These are phyloP conservation scores for Cryptosporidium ryanae DNA, from an alignment of 169 alveolate genomes.

Conservation along the genomic window DNA sequence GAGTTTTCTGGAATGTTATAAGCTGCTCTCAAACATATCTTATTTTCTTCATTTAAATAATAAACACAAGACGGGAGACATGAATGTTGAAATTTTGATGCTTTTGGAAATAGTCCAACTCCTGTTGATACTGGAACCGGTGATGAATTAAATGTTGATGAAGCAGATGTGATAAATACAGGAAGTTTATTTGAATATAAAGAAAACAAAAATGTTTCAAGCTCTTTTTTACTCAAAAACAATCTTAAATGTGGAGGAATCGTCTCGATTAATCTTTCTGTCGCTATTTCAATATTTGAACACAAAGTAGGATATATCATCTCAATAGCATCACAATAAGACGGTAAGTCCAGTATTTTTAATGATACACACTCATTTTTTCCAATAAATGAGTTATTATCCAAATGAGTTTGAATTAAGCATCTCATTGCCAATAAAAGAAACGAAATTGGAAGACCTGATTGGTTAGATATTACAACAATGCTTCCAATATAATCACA, in stretches of 20 bases:
- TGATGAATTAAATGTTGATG: conserved; percentile 80
- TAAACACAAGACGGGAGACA: conserved; percentile 85
- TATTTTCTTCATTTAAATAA: conserved; percentile 83
- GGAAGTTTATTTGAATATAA: conserved; percentile 85
- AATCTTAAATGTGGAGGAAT: conserved; percentile 84
- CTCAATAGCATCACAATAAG: conserved; percentile 78
- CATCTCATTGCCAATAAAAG: conserved; percentile 80
- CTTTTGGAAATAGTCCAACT: conserved; percentile 78
- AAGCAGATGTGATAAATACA: conserved; percentile 79
- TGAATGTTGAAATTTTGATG: conserved; percentile 85
- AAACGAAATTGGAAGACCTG: conserved; percentile 74
- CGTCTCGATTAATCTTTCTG: conserved; percentile 80
- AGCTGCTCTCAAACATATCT: conserved; percentile 83
- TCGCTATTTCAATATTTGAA: conserved; percentile 77
- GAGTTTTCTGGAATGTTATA: conserved; percentile 86
- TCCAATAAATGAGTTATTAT: conserved; percentile 54
- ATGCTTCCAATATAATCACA: conserved; percentile 82
- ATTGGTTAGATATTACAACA: conserved; percentile 81
- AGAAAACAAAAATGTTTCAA: conserved; percentile 81
- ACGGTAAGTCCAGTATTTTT: conserved; percentile 77
- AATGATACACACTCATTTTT: conserved; percentile 76
- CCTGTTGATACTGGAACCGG: conserved; percentile 84
- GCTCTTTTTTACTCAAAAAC: conserved; percentile 82
- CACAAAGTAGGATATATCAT: conserved; percentile 79
- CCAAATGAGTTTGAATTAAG: conserved; percentile 77